Evolutionary conservation across 805 yeast species (phyloP).

Genomic region (Hermanozyma aechmeae): DNA sequence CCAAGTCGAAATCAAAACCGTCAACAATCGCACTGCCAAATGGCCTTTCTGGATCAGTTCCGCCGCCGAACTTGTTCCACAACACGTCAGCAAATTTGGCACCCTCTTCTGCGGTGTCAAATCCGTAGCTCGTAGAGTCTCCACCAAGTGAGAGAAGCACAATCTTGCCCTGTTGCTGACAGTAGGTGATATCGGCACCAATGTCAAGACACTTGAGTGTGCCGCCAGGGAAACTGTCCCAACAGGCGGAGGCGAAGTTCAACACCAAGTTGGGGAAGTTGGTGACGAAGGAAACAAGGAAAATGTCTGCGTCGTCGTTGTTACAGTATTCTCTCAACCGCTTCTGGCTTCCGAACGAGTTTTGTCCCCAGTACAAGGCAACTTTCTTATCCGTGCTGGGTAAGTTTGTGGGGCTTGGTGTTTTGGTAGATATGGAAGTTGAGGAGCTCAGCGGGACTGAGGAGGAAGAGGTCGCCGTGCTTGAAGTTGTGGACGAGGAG

Average conservation of each 20-base stretch:
- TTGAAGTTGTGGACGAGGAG: too few species aligned
- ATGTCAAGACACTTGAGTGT: background rate
- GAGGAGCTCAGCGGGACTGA: too few species aligned
- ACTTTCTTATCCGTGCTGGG: too few species aligned
- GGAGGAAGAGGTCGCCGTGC: too few species aligned
- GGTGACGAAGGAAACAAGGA: conserved; percentile 52
- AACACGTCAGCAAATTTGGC: conserved; percentile 39
- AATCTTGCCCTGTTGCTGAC: background rate
- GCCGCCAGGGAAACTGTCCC: too few species aligned
- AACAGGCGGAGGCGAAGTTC: conserved; percentile 6
- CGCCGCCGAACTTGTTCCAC: conserved; percentile 33
- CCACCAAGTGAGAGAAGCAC: conserved; percentile 41
- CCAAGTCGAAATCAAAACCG: conserved; percentile 52
- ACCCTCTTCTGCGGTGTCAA: conserved; percentile 43
- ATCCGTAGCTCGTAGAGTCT: conserved; percentile 49
- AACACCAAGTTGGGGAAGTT: conserved; percentile 6
- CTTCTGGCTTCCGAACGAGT: conserved; percentile 42
- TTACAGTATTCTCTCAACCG: conserved; percentile 47
- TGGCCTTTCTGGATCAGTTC: conserved; percentile 17
- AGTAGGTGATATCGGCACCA: background rate
- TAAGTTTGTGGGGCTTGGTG: too few species aligned
- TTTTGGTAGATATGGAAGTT: too few species aligned
- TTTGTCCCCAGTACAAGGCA: conserved; percentile 88
- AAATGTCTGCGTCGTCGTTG: conserved; percentile 59
- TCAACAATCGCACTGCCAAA: conserved; percentile 21